Evolutionary conservation across 176 grass and related monocot species (phyloP).

Genomic region (Areca catechu): DNA sequence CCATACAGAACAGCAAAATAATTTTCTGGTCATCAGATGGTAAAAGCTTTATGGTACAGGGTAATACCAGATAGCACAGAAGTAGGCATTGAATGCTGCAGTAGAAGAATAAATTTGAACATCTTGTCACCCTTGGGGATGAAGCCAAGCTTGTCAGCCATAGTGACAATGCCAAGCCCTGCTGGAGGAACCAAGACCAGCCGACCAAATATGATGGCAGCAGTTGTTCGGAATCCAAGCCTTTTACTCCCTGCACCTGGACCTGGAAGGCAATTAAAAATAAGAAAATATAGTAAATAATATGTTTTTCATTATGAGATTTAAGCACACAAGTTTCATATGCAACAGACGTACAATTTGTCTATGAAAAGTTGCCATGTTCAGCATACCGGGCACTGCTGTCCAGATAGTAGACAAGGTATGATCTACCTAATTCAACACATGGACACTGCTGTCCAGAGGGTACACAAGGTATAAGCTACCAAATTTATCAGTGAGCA

Average conservation of each 20-base stretch:
- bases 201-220: constrained; percentile 84
- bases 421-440: too few relatives aligned
- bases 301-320: too few relatives aligned
- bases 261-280: constrained; percentile 38
- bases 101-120: constrained; percentile 94
- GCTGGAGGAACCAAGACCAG: too few relatives aligned
- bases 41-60: neutral
- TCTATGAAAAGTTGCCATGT: too few relatives aligned
- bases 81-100: constrained; percentile 97
- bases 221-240: constrained; percentile 66
- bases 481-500: too few relatives aligned
- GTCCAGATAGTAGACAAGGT: too few relatives aligned
- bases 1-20: constrained; percentile 12
- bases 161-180: constrained; percentile 60
- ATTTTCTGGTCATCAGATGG: neutral
- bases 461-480: too few relatives aligned
- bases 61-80: constrained; percentile 92
- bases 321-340: too few relatives aligned
- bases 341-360: too few relatives aligned
- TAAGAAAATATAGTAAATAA: neutral
- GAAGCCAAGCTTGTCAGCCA: constrained; percentile 87
- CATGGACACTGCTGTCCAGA: too few relatives aligned
- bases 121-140: constrained; percentile 83
- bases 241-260: constrained; percentile 93
- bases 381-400: too few relatives aligned